Conservation (phyloP, 2,329 filamentous ascomycete species). For the Ophiosphaerella korrae region DNA sequence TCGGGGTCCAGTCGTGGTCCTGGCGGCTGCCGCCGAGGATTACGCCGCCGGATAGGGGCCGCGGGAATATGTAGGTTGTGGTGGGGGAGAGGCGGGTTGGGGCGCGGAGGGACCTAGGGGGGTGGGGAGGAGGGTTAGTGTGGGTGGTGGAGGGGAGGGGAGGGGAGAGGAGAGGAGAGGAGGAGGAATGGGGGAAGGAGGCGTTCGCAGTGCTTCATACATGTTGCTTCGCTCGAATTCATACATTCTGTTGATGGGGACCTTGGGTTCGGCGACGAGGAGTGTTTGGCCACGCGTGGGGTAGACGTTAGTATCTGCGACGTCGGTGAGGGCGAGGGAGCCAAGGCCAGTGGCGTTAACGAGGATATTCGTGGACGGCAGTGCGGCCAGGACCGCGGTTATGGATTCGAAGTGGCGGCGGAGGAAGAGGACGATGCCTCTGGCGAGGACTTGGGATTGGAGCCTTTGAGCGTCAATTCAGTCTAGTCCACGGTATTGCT, state of each 20-base stretch:
- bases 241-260: constrained; percentile 48
- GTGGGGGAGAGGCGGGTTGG: constrained; percentile 50
- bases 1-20: constrained; percentile 77
- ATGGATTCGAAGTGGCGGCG: constrained; percentile 65
- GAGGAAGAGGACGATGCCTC: constrained; percentile 63
- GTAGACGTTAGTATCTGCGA: constrained; percentile 72
- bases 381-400: constrained; percentile 65
- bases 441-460: constrained; percentile 70
- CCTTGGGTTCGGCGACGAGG: constrained; percentile 62
- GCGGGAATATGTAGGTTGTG: constrained; percentile 53
- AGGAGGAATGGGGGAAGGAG: too few species aligned
- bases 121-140: not conserved
- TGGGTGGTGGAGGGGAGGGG: not conserved
- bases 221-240: constrained; percentile 22
- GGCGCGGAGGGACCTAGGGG: constrained; percentile 44
- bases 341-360: constrained; percentile 86
- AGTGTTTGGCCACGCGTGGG: constrained; percentile 83
- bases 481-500: not conserved
- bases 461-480: constrained; percentile 26
- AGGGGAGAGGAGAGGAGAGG: too few species aligned
- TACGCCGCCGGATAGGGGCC: constrained; percentile 71
- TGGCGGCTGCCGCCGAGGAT: constrained; percentile 84
- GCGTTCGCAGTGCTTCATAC: not conserved
- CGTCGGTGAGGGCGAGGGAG: constrained; percentile 78
- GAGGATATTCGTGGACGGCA: constrained; percentile 70